These are phyloP conservation scores for Claviceps spartinae DNA, from an alignment of 2,329 filamentous ascomycete species.

Conservation along the genomic window DNA sequence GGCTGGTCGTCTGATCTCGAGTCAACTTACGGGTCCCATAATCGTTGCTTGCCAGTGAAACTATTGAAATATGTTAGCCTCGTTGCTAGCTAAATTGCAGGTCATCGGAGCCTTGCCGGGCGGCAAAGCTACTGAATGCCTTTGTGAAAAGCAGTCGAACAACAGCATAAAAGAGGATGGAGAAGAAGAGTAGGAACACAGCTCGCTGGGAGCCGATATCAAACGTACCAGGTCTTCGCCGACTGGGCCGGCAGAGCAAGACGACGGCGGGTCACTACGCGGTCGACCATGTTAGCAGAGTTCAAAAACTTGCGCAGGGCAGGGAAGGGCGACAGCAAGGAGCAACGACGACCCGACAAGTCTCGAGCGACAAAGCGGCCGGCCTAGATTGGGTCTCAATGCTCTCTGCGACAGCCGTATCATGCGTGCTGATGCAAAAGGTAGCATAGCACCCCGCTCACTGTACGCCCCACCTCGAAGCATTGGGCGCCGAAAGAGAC, in stretches of 20 bases:
- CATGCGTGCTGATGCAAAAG: conserved; percentile 5
- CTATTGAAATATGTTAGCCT: conserved; percentile 33
- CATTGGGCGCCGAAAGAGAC: conserved; percentile 12
- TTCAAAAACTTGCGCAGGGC: background rate
- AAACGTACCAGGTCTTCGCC: conserved; percentile 90
- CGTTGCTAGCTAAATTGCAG: background rate
- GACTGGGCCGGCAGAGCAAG: conserved; percentile 92
- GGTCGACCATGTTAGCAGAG: conserved; percentile 11
- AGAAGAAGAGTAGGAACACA: background rate
- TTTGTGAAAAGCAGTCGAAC: background rate
- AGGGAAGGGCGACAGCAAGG: background rate
- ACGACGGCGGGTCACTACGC: conserved; percentile 86
- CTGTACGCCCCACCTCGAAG: conserved; percentile 23
- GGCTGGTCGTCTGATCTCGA: background rate
- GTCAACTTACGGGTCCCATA: conserved; percentile 82
- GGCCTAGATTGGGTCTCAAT: too few relatives aligned
- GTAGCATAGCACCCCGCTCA: conserved; percentile 21
- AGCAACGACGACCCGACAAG: background rate
- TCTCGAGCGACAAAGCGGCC: background rate
- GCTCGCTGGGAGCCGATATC: too few relatives aligned
- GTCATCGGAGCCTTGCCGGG: background rate
- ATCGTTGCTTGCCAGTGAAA: conserved; percentile 99
- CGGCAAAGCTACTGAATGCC: background rate
- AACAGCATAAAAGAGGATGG: background rate
- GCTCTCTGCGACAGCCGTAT: conserved; percentile 2